These are phyloP conservation scores for Hemileia vastatrix DNA, from an alignment of 1,284 basidiomycete genomes.

Conservation along the genomic window DNA sequence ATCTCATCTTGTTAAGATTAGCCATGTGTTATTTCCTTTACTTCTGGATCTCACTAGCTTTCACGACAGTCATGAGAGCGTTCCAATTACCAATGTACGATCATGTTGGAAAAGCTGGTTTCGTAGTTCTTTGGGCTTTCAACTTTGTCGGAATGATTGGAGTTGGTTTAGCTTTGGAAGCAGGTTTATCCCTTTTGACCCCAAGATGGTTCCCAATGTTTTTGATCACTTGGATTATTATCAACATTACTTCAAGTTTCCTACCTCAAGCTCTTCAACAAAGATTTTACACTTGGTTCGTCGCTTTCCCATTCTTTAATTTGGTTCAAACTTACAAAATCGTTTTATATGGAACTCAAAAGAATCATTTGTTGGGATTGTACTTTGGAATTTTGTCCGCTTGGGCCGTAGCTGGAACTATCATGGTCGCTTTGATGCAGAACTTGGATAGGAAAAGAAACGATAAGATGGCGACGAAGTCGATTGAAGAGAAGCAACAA, in stretches of 20 bases:
- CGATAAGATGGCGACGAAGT: neutral
- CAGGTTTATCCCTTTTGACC: constrained; percentile 36
- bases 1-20: constrained; percentile 31
- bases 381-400: constrained; percentile 14
- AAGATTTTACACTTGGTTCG: constrained; percentile 13
- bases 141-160: constrained; percentile 41
- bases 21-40: constrained; percentile 35
- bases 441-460: neutral
- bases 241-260: constrained; percentile 15
- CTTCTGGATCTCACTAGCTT: constrained; percentile 41
- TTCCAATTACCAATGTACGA: constrained; percentile 38
- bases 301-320: constrained; percentile 6
- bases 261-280: constrained; percentile 9
- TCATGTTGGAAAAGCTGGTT: constrained; percentile 39
- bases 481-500: neutral
- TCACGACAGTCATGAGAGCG: constrained; percentile 36
- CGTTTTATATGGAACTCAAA: constrained; percentile 13
- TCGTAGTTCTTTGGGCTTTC: constrained; percentile 41
- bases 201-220: constrained; percentile 32
- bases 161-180: constrained; percentile 40
- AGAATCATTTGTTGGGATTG: constrained; percentile 7
- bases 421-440: neutral
- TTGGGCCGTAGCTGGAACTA: constrained; percentile 1
- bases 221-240: too few relatives aligned
- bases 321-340: constrained; percentile 10